Evolutionary conservation across 495 filamentous ascomycete species (phyloP).

Genomic region (Xylaria venustula): DNA sequence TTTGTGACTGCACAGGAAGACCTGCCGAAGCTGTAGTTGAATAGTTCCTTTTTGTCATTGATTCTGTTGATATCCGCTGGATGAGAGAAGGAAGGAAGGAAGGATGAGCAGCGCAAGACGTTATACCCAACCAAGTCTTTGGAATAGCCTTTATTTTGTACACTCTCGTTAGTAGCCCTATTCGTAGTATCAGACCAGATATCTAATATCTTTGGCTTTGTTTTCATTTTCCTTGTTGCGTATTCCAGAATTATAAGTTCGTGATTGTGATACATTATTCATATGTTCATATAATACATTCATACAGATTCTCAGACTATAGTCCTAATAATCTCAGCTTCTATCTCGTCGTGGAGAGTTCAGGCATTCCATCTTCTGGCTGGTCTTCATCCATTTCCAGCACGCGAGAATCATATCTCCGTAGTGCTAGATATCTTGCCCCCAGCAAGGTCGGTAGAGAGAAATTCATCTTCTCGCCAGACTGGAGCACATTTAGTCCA

Average conservation of each 20-base stretch:
- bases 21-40: constrained; percentile 18
- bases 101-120: not conserved
- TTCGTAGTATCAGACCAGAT: not conserved
- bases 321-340: no score
- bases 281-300: not conserved
- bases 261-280: not conserved
- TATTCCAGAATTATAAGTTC: not conserved
- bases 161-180: constrained; percentile 2
- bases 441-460: not conserved
- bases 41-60: no score
- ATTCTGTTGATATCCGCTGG: no score
- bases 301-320: not conserved
- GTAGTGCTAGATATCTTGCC: not conserved
- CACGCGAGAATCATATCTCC: not conserved
- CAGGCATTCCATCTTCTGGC: not conserved
- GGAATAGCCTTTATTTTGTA: constrained; percentile 10
- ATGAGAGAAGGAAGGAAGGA: not conserved
- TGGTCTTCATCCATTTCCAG: not conserved
- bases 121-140: constrained; percentile 8
- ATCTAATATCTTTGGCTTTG: not conserved
- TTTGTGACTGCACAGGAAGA: constrained; percentile 43
- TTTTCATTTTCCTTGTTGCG: no score
- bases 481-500: constrained; percentile 44
- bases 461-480: not conserved
- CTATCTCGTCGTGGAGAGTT: not conserved